Conservation (phyloP, 345 rosid genomes). For the Crucihimalaya himalaica region DNA sequence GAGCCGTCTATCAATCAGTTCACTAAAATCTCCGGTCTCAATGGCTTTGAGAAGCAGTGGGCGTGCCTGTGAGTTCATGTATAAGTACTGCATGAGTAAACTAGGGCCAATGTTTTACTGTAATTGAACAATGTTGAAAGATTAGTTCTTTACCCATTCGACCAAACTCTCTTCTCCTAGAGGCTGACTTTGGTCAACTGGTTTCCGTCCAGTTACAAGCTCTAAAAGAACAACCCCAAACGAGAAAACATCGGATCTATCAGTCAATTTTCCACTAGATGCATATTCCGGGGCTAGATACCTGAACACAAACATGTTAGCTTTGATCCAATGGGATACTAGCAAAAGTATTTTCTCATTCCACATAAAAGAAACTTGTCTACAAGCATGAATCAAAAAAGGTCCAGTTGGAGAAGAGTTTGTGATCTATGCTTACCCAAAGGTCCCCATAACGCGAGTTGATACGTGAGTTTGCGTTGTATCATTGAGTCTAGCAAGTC, state of each 20-base stretch:
- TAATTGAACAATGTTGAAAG: constrained; percentile 13
- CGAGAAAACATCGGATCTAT: constrained; percentile 93
- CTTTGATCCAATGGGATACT: neutral
- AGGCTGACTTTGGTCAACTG: constrained; percentile 82
- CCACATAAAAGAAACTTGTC: constrained; percentile 1
- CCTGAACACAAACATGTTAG: constrained; percentile 47
- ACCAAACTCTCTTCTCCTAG: constrained; percentile 96
- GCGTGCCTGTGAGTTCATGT: constrained; percentile 73
- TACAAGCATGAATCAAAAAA: constrained; percentile 25
- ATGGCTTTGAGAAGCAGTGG: constrained; percentile 65
- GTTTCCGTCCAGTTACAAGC: constrained; percentile 89
- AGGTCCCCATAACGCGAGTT: constrained; percentile 98
- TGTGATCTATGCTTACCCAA: constrained; percentile 61
- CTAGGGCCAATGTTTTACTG: constrained; percentile 40
- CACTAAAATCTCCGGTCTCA: constrained; percentile 70
- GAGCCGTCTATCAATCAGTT: constrained; percentile 74
- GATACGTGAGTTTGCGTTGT: constrained; percentile 88
- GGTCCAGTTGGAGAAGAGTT: constrained; percentile 29
- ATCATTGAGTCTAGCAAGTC: constrained; percentile 91
- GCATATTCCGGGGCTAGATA: constrained; percentile 98
- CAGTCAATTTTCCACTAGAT: constrained; percentile 89
- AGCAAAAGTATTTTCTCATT: neutral
- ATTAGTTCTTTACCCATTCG: constrained; percentile 74
- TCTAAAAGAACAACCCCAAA: constrained; percentile 96
- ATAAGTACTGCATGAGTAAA: constrained; percentile 42